Base-by-base conservation (phyloP, 768 basidiomycete genomes). In the Russula olivacea region DNA sequence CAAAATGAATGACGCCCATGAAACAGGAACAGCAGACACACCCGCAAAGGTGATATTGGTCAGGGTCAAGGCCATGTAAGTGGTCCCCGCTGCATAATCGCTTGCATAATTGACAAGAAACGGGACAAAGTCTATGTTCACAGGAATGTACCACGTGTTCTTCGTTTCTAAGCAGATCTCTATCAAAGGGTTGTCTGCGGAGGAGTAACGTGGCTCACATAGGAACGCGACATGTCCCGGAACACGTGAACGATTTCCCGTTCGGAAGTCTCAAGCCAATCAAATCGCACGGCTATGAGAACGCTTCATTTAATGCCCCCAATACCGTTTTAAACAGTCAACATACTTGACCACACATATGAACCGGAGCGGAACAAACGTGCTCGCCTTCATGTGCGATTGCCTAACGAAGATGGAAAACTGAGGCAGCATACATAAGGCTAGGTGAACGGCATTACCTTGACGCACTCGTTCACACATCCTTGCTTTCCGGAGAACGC, bases 21-120 rank as follows among this genome's bases (percentile, higher is more conserved):
- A 51, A 34, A 30, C 17, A 32, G 15, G 21, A 25, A 25, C 8
- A 71, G 71, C n/a, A 32, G n/a, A 34, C 61, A 12, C 32, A 83
- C 84, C 84, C 84, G 75, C 84, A 86, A 43, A 86, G 77, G 74
- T 86, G 84, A 40, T 77, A 65, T 0, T 76, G 74, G 10, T 61
- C 68, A 3, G 65, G 59, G 19, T 75, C 69, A 1, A 84, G 71
- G 3, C 78, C 82, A 61, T 86, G 84, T 51, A 86, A 72, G 72
- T 86, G 85, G 21, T 68, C 67, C 49, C 74, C 67, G 3, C 77
- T 72, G 62, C 85, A 86, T 15, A 83, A 71, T 9, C 83, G 76
- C 66, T 78, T 81, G 69, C 85, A 86, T 4, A 87, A 68, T 61
- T 81, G 74, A 65, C 85, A 86, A 1, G 71, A 65, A 14, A 85